Evolutionary conservation across 2,329 filamentous ascomycete genomes (phyloP).

Genomic region (Fusarium albidum): DNA sequence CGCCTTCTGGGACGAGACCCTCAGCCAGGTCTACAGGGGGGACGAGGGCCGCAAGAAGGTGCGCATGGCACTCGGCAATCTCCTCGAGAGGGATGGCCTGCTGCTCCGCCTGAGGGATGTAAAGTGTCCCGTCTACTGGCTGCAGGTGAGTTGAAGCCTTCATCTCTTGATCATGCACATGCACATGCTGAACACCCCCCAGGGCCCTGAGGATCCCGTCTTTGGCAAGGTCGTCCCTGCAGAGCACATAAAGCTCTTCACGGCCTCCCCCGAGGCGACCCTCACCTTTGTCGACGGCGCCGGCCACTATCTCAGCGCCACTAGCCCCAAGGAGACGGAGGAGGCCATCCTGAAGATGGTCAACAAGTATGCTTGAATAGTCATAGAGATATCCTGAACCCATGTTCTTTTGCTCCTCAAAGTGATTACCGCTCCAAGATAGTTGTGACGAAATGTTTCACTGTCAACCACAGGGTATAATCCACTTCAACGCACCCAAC

Average conservation of each 20-base stretch:
- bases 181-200: slow-evolving; percentile 16
- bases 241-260: slow-evolving; percentile 62
- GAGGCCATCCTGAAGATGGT: slow-evolving; percentile 55
- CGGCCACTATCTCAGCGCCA: slow-evolving; percentile 59
- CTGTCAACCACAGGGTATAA: no score
- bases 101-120: slow-evolving; percentile 55
- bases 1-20: slow-evolving; percentile 55
- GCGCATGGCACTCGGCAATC: slow-evolving; percentile 53
- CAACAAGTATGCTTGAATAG: slow-evolving; percentile 46
- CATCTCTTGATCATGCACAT: neutral
- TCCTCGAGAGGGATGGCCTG: slow-evolving; percentile 58
- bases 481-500: no score
- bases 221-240: slow-evolving; percentile 50
- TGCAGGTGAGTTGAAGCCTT: slow-evolving; percentile 51
- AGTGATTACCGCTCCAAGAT: no score
- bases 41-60: slow-evolving; percentile 59
- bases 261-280: slow-evolving; percentile 52
- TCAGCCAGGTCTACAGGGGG: slow-evolving; percentile 57
- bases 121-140: slow-evolving; percentile 61
- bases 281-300: slow-evolving; percentile 54
- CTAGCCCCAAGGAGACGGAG: slow-evolving; percentile 55
- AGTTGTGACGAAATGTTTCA: no score
- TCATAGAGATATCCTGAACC: neutral
- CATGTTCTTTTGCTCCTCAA: no score
- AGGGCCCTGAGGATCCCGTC: slow-evolving; percentile 57